Base-by-base conservation (phyloP, 306 rosid genomes). In the Acmispon strigosus region DNA sequence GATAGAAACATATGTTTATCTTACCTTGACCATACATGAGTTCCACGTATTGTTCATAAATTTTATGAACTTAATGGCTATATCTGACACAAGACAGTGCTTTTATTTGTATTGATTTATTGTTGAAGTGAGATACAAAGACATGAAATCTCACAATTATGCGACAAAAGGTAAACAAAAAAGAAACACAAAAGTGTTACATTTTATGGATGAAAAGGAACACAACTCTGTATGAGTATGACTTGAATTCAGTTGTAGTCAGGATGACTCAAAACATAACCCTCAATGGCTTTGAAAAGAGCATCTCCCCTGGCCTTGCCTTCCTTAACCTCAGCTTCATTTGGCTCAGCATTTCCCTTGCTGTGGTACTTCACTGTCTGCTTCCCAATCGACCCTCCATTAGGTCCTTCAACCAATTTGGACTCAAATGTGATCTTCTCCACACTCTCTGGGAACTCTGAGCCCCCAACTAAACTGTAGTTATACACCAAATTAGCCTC, bases 241-340 rank as follows among this genome's bases (percentile, higher is more conserved):
- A 4, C 2, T 27, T 1, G 41, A 36, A 0, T 36, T 36, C 41
- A 36, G 32, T 27, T 27, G 41, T 72, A 77, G 7, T 62, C 34
- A 17, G 80, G 82, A 69, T 77, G 51, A 10, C 79, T 82, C 76
- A 77, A 54, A 69, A 81, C 66, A n/a, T 76, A 81, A 12, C 42
- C 76, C 22, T 81, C 85, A n/a, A 81, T 49, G 70, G 79, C 82
- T 74, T 73, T 81, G 74, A 81, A 81, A 24, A 81, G 79, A 6
- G 60, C 73, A 24, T 81, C 85, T 1, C 76, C 73, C 70, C 50
- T 81, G 7, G 74, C 74, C 17, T 81, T 81, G 1, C 79, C 82
- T 17, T 2, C 45, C 36, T 76, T 61, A 61, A 72, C 15, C 37
- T 74, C 83, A 0, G 54, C 75, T 0, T 80, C 83, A 22, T 2